Percentiles rank a stretch among this genome's conserved stretches.
Conservation (phyloP, 2,329 filamentous ascomycete species). For the Pezicula rhizophila region DNA sequence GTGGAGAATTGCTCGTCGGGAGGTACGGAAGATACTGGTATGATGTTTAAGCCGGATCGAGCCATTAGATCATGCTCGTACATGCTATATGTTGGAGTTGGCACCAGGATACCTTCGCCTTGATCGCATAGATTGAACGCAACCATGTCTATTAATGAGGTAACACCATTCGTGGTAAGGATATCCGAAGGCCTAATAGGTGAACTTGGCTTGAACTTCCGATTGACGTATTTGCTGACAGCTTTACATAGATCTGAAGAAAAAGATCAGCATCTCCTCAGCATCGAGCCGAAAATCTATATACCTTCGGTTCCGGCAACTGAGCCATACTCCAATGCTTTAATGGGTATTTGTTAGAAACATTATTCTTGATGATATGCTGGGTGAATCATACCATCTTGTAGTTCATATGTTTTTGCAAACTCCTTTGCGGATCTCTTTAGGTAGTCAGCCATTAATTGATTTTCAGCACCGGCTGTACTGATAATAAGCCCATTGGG, state of each 20-base stretch:
- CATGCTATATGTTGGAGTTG: slow-evolving; percentile 37
- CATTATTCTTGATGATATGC: neutral
- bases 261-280: neutral
- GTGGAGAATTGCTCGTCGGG: slow-evolving; percentile 15
- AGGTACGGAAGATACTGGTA: slow-evolving; percentile 20
- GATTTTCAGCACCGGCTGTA: neutral
- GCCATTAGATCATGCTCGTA: slow-evolving; percentile 36
- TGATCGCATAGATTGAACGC: slow-evolving; percentile 34
- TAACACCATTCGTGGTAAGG: slow-evolving; percentile 30
- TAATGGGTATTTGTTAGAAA: neutral
- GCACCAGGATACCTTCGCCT: slow-evolving; percentile 38
- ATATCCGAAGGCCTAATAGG: neutral
- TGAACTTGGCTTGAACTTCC: neutral
- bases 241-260: neutral
- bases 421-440: neutral
- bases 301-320: neutral
- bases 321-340: neutral
- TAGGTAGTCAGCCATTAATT: neutral
- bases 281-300: neutral
- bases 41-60: slow-evolving; percentile 21
- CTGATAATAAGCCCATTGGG: neutral
- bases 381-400: neutral
- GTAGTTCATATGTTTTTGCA: neutral
- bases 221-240: neutral
- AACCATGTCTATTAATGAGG: slow-evolving; percentile 35